Conservation (phyloP, 495 filamentous ascomycete species). For the Parathielavia appendiculata region DNA sequence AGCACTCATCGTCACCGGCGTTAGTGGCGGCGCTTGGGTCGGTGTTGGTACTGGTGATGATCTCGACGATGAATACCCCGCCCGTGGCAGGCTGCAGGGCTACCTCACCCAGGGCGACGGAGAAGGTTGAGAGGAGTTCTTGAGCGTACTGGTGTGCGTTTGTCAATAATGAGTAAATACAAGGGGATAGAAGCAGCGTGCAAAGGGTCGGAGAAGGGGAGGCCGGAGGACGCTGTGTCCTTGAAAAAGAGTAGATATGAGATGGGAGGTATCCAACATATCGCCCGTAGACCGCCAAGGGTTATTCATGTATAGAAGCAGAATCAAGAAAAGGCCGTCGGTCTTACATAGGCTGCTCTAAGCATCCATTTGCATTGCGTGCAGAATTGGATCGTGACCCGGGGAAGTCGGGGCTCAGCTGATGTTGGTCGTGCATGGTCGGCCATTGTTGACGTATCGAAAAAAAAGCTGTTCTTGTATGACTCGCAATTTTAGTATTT, state of each 20-base stretch:
- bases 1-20: neutral
- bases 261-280: too few relatives aligned
- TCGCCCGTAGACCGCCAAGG: too few relatives aligned
- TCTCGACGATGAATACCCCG: constrained; percentile 71
- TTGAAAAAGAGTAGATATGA: too few relatives aligned
- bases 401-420: constrained; percentile 32
- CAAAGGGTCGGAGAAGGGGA: neutral
- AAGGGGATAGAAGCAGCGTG: too few relatives aligned
- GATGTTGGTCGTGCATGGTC: constrained; percentile 23
- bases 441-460: constrained; percentile 27
- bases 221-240: too few relatives aligned
- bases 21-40: neutral
- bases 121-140: constrained; percentile 96
- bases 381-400: constrained; percentile 73
- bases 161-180: neutral
- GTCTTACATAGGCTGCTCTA: constrained; percentile 70
- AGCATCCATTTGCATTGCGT: constrained; percentile 92
- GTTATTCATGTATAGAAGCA: too few relatives aligned
- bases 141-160: constrained; percentile 66
- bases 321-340: neutral
- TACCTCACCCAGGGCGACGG: constrained; percentile 78
- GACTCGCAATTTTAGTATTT: too few relatives aligned
- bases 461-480: neutral
- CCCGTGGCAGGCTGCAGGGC: constrained; percentile 83
- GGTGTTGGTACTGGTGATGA: constrained; percentile 35